Evolutionary conservation across 148 eudicot species (phyloP), one percentile per base, ranked within the genome.

Genomic region (Dysphania ambrosioides): DNA sequence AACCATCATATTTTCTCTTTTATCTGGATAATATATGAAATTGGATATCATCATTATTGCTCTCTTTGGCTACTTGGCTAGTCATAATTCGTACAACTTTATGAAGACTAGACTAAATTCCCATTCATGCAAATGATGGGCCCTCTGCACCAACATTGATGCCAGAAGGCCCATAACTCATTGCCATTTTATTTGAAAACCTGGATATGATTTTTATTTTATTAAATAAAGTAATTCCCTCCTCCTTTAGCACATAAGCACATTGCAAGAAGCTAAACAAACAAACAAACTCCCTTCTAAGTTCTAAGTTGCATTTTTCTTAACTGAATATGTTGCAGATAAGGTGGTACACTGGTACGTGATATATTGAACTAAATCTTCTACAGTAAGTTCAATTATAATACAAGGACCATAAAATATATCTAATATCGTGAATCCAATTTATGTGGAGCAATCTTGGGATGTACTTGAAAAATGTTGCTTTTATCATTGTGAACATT

Each of bases 121-220:
- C 74, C 38, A 10, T 71, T 77, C 75, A 71, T 71, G 80, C 34
- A 60, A 38, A 76, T 21, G 31, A 61, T 61, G 79, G 79, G 75
- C 40, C 79, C 38, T 70, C 2, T 51, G 62, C 29, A 26, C n/a
- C n/a, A 61, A 53, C 59, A 34, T 24, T 60, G 16, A 44, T 24
- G 29, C 62, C 53, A 71, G 31, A 35, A 53, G 57, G 57, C 24
- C 57, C 24, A 53, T 5, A 19, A 19, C 23, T 53, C 57, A 19
- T 26, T 71, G 75, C 70, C 71, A 61, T 32, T 32, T 44, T 72
- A 57, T 70, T 30, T 49, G 35, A 70, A 68, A 77, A 71, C 69
- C 70, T 77, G 51, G 61, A 77, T 61, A 61, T 21, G 8, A 53
- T 53, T 21, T 6, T 53, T 53, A 6, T 18, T 53, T 53, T 21